These are phyloP conservation scores for Lipomyces yamanashiensis DNA, from an alignment of 805 yeast genomes.

Conservation along the genomic window DNA sequence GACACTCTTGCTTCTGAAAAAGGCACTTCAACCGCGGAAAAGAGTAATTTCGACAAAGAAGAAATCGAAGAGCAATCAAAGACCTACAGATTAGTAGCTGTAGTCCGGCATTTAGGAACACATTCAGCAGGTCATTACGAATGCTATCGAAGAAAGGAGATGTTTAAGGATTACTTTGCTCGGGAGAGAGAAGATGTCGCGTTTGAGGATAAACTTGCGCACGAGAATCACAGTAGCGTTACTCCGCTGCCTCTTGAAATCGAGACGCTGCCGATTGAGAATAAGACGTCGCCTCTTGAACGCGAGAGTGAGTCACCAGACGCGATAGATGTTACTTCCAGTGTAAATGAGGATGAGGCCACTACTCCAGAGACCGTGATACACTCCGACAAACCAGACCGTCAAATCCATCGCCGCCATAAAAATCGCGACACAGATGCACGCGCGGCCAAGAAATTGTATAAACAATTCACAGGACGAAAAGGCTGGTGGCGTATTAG, in stretches of 20 bases:
- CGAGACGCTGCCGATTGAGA: not conserved
- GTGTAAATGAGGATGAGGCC: too few species aligned
- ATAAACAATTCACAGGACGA: slow-evolving; percentile 29
- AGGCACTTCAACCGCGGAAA: not conserved
- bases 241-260: not conserved
- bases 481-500: slow-evolving; percentile 75
- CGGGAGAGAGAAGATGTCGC: not conserved
- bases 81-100: slow-evolving; percentile 64
- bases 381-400: not conserved
- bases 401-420: not conserved
- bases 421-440: not conserved
- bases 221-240: slow-evolving; percentile 5
- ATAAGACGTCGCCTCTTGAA: not conserved
- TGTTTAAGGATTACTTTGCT: slow-evolving; percentile 20
- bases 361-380: too few species aligned
- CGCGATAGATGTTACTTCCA: too few species aligned
- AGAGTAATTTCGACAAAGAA: not conserved
- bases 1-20: not conserved
- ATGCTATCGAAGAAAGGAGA: slow-evolving; percentile 58
- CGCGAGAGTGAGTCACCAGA: too few species aligned
- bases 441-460: slow-evolving; percentile 18
- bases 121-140: slow-evolving; percentile 41
- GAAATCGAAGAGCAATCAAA: slow-evolving; percentile 2
- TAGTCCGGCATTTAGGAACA: slow-evolving; percentile 85
- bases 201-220: slow-evolving; percentile 11